Evolutionary conservation across 192 early-diverging fungal species (phyloP).

Genomic region (Mortierella alpina): DNA sequence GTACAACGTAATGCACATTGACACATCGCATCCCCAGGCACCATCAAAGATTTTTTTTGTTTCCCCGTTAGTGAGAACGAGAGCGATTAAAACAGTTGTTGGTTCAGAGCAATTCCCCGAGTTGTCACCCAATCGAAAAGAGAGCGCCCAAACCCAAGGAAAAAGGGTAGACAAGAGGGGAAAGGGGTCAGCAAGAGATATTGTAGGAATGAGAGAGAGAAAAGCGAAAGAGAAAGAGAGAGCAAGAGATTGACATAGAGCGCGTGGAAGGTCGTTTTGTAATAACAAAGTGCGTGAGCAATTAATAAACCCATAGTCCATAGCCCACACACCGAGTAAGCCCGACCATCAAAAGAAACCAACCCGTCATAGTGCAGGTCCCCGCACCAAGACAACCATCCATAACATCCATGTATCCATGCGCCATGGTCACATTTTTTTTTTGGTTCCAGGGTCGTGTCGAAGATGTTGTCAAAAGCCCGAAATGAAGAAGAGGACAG

Average conservation of each 20-base stretch:
- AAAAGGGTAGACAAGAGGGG: not conserved
- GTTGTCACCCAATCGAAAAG: constrained; percentile 26
- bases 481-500: not conserved
- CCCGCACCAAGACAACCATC: not conserved
- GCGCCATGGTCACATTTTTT: not conserved
- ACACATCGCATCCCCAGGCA: not conserved
- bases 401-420: not conserved
- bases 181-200: not conserved
- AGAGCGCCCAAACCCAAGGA: constrained; percentile 11
- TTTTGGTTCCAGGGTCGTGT: not conserved
- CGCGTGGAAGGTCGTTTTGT: not conserved
- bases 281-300: not conserved
- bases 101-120: constrained; percentile 23
- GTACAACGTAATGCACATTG: not conserved
- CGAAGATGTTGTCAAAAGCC: not conserved
- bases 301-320: constrained; percentile 5
- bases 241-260: not conserved
- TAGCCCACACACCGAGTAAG: not conserved
- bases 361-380: not conserved
- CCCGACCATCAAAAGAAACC: not conserved
- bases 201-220: not conserved
- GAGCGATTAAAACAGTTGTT: constrained; percentile 25
- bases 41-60: not conserved
- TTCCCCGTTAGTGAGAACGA: not conserved
- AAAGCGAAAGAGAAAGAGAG: not conserved